Conservation (phyloP, 352 stramenopile genomes). For the Pythium guiyangense region DNA sequence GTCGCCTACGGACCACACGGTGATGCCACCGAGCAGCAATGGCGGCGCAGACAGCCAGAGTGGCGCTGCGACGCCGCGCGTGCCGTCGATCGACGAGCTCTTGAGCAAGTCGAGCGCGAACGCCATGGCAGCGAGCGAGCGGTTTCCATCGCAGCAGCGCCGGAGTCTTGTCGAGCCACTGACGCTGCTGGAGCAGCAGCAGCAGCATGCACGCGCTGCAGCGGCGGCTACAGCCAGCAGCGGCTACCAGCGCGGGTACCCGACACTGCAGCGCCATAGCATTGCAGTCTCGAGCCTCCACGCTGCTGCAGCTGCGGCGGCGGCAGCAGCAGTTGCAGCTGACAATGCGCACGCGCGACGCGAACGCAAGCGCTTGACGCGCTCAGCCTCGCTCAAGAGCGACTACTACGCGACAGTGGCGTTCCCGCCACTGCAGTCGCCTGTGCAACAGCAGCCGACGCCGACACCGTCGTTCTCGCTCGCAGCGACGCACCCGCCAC, state of each 20-base stretch:
- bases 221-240: neutral
- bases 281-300: constrained; percentile 13
- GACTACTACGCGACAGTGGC: constrained; percentile 63
- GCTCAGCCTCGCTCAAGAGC: constrained; percentile 67
- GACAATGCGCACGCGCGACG: constrained; percentile 40
- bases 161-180: constrained; percentile 15
- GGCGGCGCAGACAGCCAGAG: constrained; percentile 6
- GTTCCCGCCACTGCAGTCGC: constrained; percentile 28
- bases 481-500: constrained; percentile 14
- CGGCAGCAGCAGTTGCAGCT: neutral
- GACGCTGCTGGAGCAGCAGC: constrained; percentile 12
- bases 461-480: neutral
- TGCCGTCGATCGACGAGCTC: constrained; percentile 45
- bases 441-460: constrained; percentile 14
- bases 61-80: constrained; percentile 4
- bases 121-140: neutral
- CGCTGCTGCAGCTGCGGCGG: constrained; percentile 1
- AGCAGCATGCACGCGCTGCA: neutral
- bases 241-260: constrained; percentile 2
- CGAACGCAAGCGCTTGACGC: constrained; percentile 64
- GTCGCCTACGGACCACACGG: constrained; percentile 2
- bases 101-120: constrained; percentile 18
- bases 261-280: constrained; percentile 18
- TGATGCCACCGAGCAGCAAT: constrained; percentile 1
- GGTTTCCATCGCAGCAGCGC: constrained; percentile 11